Percentiles rank a stretch among this genome's conserved stretches.
phyloP scores from a whole-genome alignment of 495 filamentous ascomycete species.

The Polyplosphaeria fusca region DNA sequence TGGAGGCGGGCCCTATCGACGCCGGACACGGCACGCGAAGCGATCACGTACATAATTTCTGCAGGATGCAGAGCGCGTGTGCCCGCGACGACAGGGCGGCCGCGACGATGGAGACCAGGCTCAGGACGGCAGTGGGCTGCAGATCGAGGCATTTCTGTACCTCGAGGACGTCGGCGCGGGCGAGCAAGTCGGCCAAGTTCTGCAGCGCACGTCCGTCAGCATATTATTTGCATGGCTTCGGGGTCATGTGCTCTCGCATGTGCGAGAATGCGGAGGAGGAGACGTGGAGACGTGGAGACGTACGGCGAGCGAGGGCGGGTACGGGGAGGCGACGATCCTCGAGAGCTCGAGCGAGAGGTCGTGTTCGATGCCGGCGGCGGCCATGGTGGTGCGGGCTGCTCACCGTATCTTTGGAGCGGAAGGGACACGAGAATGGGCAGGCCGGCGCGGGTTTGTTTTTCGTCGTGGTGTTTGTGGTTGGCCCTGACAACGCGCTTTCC shows the following conservation, averaged over 20 bases:
- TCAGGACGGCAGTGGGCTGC: constrained; percentile 23
- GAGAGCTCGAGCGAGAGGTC: constrained; percentile 23
- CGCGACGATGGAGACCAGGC: constrained; percentile 30
- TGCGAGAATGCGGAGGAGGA: constrained; percentile 11
- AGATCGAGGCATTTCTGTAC: constrained; percentile 28
- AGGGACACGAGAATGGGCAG: background rate
- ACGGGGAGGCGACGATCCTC: constrained; percentile 21
- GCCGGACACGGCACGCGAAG: constrained; percentile 2
- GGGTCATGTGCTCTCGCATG: constrained; percentile 25
- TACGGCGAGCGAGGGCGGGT: constrained; percentile 21
- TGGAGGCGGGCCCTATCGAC: background rate
- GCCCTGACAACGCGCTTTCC: constrained; percentile 18
- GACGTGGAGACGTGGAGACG: constrained; percentile 6
- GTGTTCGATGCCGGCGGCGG: constrained; percentile 11
- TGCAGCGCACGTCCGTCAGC: constrained; percentile 27
- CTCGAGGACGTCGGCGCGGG: constrained; percentile 1
- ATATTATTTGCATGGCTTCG: constrained; percentile 13
- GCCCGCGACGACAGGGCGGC: constrained; percentile 36
- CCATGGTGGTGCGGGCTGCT: background rate
- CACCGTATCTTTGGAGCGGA: background rate
- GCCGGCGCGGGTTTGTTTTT: constrained; percentile 11
- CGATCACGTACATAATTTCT: constrained; percentile 33
- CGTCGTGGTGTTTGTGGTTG: constrained; percentile 1
- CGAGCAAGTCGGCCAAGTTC: constrained; percentile 33
- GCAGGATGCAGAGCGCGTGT: constrained; percentile 36